Base-by-base conservation (phyloP, 306 rosid genomes). In the Lupinus albus region DNA sequence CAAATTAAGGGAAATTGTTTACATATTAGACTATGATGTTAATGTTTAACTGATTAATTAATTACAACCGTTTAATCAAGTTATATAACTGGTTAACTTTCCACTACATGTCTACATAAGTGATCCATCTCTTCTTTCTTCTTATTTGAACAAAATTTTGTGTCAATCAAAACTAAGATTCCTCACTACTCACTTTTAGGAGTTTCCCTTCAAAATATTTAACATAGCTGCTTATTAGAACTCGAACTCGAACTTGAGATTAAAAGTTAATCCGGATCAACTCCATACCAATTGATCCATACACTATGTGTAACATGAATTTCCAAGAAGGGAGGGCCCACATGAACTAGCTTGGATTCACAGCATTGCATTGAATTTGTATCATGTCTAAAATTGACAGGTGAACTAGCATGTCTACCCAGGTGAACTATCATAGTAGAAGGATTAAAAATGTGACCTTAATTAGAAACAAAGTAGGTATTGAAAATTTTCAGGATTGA, bases 271-370 rank as follows among this genome's bases (percentile, higher is more conserved):
- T 7, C 8, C 6, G 38, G 36, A 33, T 33, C 38, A 33, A 33
- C 38, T 6, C 38, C 8, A 5, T 33, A 33, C 8, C 38, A 1
- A 6, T 33, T 33, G 38, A 33, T 33, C 38, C 38, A 33, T 8
- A 33, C 0, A 6, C 38, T 33, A 61, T 53, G 54, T 76, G 76
- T 60, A 12, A 17, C 70, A 79, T 15, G 39, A 59, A 39, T 38
- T 61, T 52, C 52, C 11, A 35, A 35, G 48, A 46, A 65, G 17
- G 63, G 46, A 35, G 72, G 51, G 60, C 66, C 63, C 67, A 44
- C 9, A 12, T 4, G 4, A 14, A 45, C 44, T n/a, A 51, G 53
- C n/a, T 13, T 53, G 72, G 72, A 45, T 21, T 53, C 59, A 4
- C 45, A 58, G 11, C 44, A 75, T n/a, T 58, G 62, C 41, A 15